A percentile compares a stretch with the other conserved stretches of the same genome.
These are phyloP conservation scores for Eucalyptus tenuipes DNA, from an alignment of 345 rosid genomes.

Conservation along the genomic window DNA sequence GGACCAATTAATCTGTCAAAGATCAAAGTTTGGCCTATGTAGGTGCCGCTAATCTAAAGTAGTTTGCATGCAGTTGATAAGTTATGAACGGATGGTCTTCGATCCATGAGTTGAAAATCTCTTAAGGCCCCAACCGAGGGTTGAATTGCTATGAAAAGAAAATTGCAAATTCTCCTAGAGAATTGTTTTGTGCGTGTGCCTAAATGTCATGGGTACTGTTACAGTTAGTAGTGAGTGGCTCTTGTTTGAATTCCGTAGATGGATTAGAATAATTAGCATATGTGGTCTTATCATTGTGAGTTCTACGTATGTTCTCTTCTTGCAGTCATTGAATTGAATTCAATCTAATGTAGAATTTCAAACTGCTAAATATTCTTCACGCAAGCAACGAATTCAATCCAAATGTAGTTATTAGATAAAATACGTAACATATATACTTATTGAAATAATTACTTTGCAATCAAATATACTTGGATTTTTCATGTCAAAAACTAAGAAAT, in stretches of 20 bases:
- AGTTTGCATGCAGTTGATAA: accelerated
- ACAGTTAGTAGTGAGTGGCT: not conserved
- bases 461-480: not conserved
- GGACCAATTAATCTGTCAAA: not conserved
- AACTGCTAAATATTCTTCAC: not conserved
- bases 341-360: not conserved
- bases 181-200: not conserved
- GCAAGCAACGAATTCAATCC: accelerated
- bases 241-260: no score
- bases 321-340: not conserved
- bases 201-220: accelerated
- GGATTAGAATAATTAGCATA: not conserved
- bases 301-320: not conserved
- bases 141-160: not conserved
- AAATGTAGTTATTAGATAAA: not conserved
- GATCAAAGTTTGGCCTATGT: not conserved
- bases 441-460: not conserved
- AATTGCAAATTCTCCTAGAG: not conserved
- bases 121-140: not conserved
- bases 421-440: not conserved
- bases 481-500: not conserved
- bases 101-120: not conserved
- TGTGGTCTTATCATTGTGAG: not conserved
- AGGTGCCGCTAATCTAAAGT: no score
- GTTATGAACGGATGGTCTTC: accelerated